Evolutionary conservation across 1,139 yeast genomes (phyloP).

Genomic region (Meyerozyma carpophila): DNA sequence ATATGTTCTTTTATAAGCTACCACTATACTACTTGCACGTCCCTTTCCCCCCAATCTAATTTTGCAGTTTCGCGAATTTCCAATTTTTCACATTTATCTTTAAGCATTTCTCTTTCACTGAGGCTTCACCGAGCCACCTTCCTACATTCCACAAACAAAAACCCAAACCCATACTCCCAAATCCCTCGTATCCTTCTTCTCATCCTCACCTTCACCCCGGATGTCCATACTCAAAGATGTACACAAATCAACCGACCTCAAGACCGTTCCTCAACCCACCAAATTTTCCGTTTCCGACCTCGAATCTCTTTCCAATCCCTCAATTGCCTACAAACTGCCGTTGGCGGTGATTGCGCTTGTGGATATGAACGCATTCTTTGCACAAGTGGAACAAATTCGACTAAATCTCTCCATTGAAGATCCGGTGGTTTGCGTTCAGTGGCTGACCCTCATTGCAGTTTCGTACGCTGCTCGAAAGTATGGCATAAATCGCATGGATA

Average conservation of each 20-base stretch:
- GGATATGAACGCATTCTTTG: slow-evolving; percentile 92
- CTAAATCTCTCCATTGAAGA: slow-evolving; percentile 58
- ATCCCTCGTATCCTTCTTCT: neutral
- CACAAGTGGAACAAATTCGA: slow-evolving; percentile 86
- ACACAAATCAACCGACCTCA: neutral
- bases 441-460: slow-evolving; percentile 87
- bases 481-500: slow-evolving; percentile 79
- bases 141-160: no score
- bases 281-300: slow-evolving; percentile 44
- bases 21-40: no score
- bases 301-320: slow-evolving; percentile 38
- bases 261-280: neutral
- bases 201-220: neutral
- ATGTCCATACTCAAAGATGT: neutral
- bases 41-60: no score
- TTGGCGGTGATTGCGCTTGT: slow-evolving; percentile 80
- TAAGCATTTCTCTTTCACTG: no score
- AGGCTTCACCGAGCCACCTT: no score
- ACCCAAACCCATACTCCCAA: no score
- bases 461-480: slow-evolving; percentile 81
- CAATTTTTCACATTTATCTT: no score
- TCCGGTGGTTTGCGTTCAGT: slow-evolving; percentile 93
- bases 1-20: no score
- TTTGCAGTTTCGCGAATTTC: no score
- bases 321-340: slow-evolving; percentile 53